Evolutionary conservation across 2,329 filamentous ascomycete species (phyloP), one percentile per base, ranked within the genome.

Genomic region (Huntiella omanensis): DNA sequence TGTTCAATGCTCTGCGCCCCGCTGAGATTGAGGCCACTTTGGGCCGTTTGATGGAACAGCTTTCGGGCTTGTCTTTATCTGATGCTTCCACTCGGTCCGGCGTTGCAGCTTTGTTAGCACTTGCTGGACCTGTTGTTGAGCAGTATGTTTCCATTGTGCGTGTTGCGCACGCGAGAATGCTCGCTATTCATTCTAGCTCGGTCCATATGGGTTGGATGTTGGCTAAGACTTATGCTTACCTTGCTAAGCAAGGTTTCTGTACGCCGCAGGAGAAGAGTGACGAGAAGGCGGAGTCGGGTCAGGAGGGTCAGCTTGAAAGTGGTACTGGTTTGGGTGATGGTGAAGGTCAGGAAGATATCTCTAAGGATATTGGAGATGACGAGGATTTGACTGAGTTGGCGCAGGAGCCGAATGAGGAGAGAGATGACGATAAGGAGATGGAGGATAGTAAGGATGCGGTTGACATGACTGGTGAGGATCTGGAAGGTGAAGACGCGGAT

Each of bases 311-410:
- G 54, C 68, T 95, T 28, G 88, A 98, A 61, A 77, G 77, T 34
- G 92, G 92, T 12, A 96, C 87, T 8, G 92, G 91, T 33, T 75
- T 98, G 17, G 92, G 91, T 15, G 91, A 95, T 40, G 92, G 91
- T 8, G 83, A 95, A 60, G 92, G 88, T 13, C 38, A 88, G n/a
- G 87, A 98, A 58, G 88, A 98, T 60, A 96, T 98, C 53, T 96
- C 87, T 62, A 96, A 98, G 59, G 91, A 98, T 56, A 81, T 98
- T 40, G 77, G 83, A 52, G 80, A 88, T 12, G 88, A 98, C 50
- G 91, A 99, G 59, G 87, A 98, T 58, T 65, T 98, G 4, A 77
- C 83, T 0, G 91, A 98, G 54, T 68, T 98, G 39, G 88, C 91
- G 0, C 84, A 95, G 58, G 82, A 95, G 55, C 72, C 77, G 37